Conservation (phyloP, 2,329 filamentous ascomycete species). For the Aspergillus brunneoviolaceus region DNA sequence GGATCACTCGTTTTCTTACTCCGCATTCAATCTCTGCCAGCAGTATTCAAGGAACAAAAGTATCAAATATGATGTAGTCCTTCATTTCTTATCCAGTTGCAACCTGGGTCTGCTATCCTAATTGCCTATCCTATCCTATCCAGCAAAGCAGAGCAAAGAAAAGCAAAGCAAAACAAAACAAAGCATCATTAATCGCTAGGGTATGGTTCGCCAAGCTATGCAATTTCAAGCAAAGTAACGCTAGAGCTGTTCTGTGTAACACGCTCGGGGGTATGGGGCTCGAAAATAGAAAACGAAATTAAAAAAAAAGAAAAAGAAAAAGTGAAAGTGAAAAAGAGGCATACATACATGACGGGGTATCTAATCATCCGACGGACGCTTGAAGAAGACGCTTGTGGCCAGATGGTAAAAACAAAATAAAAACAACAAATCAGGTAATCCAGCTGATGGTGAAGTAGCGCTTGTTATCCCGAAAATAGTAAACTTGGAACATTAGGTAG, state of each 20-base stretch:
- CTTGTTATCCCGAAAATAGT: background rate
- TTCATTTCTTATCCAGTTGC: background rate
- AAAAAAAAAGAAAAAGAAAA: background rate
- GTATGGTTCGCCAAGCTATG: slow-evolving; percentile 25
- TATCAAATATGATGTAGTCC: too few species aligned
- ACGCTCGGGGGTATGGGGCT: slow-evolving; percentile 24
- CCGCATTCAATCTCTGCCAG: too few species aligned
- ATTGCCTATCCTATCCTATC: too few species aligned
- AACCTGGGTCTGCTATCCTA: background rate
- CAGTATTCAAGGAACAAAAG: too few species aligned
- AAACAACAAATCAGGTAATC: slow-evolving; percentile 4
- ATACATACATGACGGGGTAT: slow-evolving; percentile 25
- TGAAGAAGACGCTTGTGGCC: background rate
- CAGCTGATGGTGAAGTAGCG: background rate
- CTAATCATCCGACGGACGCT: slow-evolving; percentile 14
- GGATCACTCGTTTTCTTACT: too few species aligned
- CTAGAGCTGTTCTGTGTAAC: slow-evolving; percentile 21
- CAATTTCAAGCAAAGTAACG: slow-evolving; percentile 15
- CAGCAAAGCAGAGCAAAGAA: background rate
- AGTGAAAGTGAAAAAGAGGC: background rate
- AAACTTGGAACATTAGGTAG: background rate
- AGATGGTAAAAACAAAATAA: slow-evolving; percentile 4
- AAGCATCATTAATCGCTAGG: slow-evolving; percentile 10
- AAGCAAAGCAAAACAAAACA: slow-evolving; percentile 1
- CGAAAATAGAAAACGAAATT: slow-evolving; percentile 6